Conservation (phyloP, 345 rosid genomes). For the Ailanthus altissimus region DNA sequence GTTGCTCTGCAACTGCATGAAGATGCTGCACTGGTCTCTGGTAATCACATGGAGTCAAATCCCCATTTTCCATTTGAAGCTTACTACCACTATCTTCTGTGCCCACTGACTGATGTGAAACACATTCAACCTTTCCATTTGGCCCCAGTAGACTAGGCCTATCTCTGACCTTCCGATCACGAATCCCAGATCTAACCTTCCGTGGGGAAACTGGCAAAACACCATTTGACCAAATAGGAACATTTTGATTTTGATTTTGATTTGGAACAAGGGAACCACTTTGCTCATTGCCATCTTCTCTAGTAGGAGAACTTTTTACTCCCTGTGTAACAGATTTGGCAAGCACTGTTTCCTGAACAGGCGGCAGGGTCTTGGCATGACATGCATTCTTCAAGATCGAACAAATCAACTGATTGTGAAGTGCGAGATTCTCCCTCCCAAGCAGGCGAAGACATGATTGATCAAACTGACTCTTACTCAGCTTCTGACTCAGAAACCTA, state of each 20-base stretch:
- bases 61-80: conserved; percentile 58
- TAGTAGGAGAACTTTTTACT: conserved; percentile 39
- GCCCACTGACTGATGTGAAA: conserved; percentile 51
- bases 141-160: conserved; percentile 81
- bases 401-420: conserved; percentile 84
- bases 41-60: conserved; percentile 60
- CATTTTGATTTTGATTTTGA: conserved; percentile 64
- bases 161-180: conserved; percentile 67
- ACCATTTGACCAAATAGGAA: conserved; percentile 76
- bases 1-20: conserved; percentile 51
- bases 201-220: conserved; percentile 65
- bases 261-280: conserved; percentile 46
- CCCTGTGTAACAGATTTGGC: conserved; percentile 48
- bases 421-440: conserved; percentile 85
- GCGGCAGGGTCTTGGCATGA: conserved; percentile 67
- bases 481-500: conserved; percentile 81
- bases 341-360: conserved; percentile 50
- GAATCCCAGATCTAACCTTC: conserved; percentile 65
- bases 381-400: conserved; percentile 81
- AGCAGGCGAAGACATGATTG: conserved; percentile 69
- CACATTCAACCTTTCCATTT: conserved; percentile 73
- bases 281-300: conserved; percentile 64
- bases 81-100: conserved; percentile 52
- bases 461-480: conserved; percentile 82
- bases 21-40: conserved; percentile 57